These are phyloP conservation scores for Phytophthora pistaciae DNA, from an alignment of 352 stramenopile genomes.

Conservation along the genomic window DNA sequence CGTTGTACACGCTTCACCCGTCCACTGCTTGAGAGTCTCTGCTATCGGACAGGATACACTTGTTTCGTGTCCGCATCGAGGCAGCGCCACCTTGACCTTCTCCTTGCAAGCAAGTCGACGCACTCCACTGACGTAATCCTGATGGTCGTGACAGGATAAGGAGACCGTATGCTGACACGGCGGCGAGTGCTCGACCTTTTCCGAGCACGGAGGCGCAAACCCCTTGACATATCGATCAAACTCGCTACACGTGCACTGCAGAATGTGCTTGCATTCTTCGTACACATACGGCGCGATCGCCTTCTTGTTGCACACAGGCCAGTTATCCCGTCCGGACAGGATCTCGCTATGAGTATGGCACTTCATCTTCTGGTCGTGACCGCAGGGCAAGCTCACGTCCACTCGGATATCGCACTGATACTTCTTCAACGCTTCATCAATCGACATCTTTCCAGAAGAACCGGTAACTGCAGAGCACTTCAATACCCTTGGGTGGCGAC, in stretches of 20 bases:
- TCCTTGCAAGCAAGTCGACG: slow-evolving; percentile 62
- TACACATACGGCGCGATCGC: slow-evolving; percentile 76
- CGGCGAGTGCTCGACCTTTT: slow-evolving; percentile 72
- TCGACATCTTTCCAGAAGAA: slow-evolving; percentile 18
- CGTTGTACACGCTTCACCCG: slow-evolving; percentile 37
- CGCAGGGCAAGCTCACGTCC: slow-evolving; percentile 70
- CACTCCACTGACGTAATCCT: slow-evolving; percentile 32
- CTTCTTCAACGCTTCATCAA: slow-evolving; percentile 49
- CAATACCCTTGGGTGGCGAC: slow-evolving; percentile 56
- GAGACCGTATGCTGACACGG: slow-evolving; percentile 68
- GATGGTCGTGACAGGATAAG: slow-evolving; percentile 70
- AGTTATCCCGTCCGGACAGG: slow-evolving; percentile 32
- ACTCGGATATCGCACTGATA: slow-evolving; percentile 71
- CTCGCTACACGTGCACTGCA: slow-evolving; percentile 71
- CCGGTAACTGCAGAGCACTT: slow-evolving; percentile 62
- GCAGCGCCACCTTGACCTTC: slow-evolving; percentile 58
- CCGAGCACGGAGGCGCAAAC: slow-evolving; percentile 52
- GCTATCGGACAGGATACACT: slow-evolving; percentile 58
- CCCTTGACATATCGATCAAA: slow-evolving; percentile 61
- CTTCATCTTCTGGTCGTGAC: slow-evolving; percentile 60
- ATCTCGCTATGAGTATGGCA: slow-evolving; percentile 64
- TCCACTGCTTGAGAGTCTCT: slow-evolving; percentile 59
- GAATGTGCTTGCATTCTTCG: slow-evolving; percentile 72
- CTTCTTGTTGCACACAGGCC: slow-evolving; percentile 66
- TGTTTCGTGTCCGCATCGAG: slow-evolving; percentile 73